Base-by-base conservation (phyloP, 139 green algal genomes). In the Eudorina sp. region DNA sequence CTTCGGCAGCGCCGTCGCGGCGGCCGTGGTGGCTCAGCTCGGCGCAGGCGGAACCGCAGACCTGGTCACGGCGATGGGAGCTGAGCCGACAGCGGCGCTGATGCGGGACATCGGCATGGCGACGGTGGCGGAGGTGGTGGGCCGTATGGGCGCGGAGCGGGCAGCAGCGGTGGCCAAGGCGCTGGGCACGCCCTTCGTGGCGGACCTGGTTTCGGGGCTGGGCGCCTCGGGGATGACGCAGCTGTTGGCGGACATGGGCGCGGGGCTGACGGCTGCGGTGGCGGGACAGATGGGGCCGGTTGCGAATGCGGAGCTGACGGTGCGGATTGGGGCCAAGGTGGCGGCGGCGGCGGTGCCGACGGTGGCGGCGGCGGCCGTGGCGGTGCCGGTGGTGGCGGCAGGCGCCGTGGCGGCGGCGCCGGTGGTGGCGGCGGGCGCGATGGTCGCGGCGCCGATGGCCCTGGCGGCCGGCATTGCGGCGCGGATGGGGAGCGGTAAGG, bases 21-120 rank as follows among this genome's bases (percentile, higher is more conserved):
- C 72, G 27, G 46, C 70, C 45, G 41, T 91, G 48, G 88, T 86
- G n/a, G 38, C 19, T 23, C 55, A 68, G 2, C 84, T 91, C 74
- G 88, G 88, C 14, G 43, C 74, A 16, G 81, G 83, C 16, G 74
- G 84, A 25, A 85, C 83, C 46, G 88, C 74, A 34, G 45, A 38
- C 5, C 60, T 91, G 5, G 88, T 91, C 5, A n/a, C 48, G 19
- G 73, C 40, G n/a, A 91, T 91, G 88, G 88, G 83, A 19, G 82
- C 87, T 11, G 74, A 83, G 34, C 29, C 87, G 36, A 87, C 83
- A 68, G 75, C 53, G 4, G 83, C 69, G 25, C 53, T 92, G 2
- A 51, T 92, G 43, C 7, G 40, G 4, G 38, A 21, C 36, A 77
- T 92, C 8, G 89, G 89, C 19, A 89, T 92, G 69, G 84, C 80